Conservation (phyloP, 2,329 filamentous ascomycete species). For the Onygenales sp. region DNA sequence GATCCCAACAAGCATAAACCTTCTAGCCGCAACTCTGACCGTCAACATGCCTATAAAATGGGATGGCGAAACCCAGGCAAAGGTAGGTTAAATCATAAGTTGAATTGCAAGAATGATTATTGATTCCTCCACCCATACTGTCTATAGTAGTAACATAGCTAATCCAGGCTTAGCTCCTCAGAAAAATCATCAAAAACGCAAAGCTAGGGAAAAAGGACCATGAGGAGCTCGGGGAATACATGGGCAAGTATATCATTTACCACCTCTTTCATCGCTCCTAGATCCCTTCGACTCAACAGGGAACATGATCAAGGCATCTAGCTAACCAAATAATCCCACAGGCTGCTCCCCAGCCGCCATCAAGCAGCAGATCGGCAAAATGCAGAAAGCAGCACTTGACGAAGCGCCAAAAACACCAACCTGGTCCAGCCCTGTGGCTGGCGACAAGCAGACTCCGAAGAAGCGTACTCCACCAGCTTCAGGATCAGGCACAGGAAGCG, state of each 20-base stretch:
- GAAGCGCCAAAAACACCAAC: no score
- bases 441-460: neutral
- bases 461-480: conserved; percentile 6
- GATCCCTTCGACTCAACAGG: neutral
- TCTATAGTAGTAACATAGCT: neutral
- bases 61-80: conserved; percentile 17
- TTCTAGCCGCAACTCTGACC: neutral
- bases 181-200: conserved; percentile 10
- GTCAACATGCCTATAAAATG: conserved; percentile 15
- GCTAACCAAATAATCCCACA: neutral
- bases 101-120: neutral
- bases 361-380: neutral
- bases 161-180: conserved; percentile 10
- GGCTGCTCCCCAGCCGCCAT: neutral
- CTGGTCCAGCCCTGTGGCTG: no score
- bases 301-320: neutral
- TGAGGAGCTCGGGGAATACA: conserved; percentile 11
- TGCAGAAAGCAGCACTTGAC: no score
- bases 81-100: conserved; percentile 10
- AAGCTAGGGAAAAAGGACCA: conserved; percentile 11
- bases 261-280: neutral
- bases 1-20: neutral
- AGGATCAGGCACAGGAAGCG: conserved; percentile 14
- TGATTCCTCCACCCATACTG: no score
- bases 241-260: conserved; percentile 9